These are phyloP conservation scores for Cydonia oblonga DNA, from an alignment of 331 rosid species.

Conservation along the genomic window DNA sequence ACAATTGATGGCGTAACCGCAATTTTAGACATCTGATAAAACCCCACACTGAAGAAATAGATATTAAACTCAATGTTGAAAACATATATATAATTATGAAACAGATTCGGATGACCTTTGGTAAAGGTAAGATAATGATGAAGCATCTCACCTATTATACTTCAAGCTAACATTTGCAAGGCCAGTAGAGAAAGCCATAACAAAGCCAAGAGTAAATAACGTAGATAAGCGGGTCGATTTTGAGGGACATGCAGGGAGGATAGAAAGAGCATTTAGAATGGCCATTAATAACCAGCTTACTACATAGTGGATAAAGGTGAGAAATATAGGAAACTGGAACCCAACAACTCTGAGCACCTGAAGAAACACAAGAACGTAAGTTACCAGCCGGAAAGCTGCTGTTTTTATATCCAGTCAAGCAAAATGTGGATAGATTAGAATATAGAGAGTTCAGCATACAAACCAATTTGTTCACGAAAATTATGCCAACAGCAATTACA, in stretches of 20 bases:
- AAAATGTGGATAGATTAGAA: not conserved
- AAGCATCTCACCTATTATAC: constrained; percentile 64
- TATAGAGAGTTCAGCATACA: constrained; percentile 17
- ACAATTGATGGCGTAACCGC: constrained; percentile 94
- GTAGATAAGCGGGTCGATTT: constrained; percentile 55
- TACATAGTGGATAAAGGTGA: constrained; percentile 73
- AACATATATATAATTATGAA: not conserved
- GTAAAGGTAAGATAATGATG: not conserved
- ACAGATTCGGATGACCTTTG: not conserved
- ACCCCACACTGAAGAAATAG: constrained; percentile 76
- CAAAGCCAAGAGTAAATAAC: constrained; percentile 76
- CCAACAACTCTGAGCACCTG: constrained; percentile 86
- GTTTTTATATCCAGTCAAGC: constrained; percentile 3
- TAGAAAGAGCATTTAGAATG: constrained; percentile 58
- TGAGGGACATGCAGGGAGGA: constrained; percentile 74
- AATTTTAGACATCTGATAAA: constrained; percentile 98
- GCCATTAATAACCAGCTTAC: constrained; percentile 96
- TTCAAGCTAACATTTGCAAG: constrained; percentile 95
- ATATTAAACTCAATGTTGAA: constrained; percentile 21
- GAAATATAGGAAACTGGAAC: constrained; percentile 78
- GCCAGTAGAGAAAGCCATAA: constrained; percentile 91
- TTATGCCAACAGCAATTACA: constrained; percentile 77
- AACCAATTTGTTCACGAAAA: constrained; percentile 90
- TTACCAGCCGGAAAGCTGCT: constrained; percentile 16
- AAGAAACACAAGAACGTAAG: constrained; percentile 10